Percentiles rank a stretch among this genome's conserved stretches.
These are phyloP conservation scores for Endotrypanum monterogeii DNA, from an alignment of 208 protist species.

Conservation along the genomic window DNA sequence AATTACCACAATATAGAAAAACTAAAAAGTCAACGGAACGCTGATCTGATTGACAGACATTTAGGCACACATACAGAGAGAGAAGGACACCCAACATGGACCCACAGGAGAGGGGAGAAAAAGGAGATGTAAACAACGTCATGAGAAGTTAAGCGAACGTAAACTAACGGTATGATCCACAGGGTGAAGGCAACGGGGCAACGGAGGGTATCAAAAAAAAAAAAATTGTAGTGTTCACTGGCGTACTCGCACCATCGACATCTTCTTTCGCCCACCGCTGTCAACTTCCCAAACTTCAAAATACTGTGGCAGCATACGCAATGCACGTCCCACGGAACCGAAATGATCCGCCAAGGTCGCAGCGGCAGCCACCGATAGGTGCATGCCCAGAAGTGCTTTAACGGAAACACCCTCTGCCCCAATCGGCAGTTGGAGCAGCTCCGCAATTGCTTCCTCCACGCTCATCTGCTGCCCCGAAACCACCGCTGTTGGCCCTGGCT, in stretches of 20 bases:
- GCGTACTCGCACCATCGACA: conserved; percentile 7
- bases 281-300: conserved; percentile 30
- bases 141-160: neutral
- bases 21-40: no score
- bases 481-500: neutral
- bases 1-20: no score
- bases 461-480: conserved; percentile 26
- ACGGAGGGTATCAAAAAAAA: neutral
- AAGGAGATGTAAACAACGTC: neutral
- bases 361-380: conserved; percentile 38
- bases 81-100: neutral
- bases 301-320: conserved; percentile 73
- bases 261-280: neutral
- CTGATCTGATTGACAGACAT: no score
- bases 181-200: neutral
- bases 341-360: conserved; percentile 57
- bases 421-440: conserved; percentile 59
- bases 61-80: neutral
- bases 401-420: conserved; percentile 56
- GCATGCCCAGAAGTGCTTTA: conserved; percentile 41
- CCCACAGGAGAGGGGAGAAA: neutral
- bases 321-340: conserved; percentile 45
- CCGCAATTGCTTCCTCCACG: conserved; percentile 75
- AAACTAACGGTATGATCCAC: neutral
- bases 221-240: neutral